A percentile compares a stretch with the other conserved stretches of the same genome.
phyloP scores from a whole-genome alignment of 2,329 filamentous ascomycete genomes.

The Pyrenophora tritici-repentis region DNA sequence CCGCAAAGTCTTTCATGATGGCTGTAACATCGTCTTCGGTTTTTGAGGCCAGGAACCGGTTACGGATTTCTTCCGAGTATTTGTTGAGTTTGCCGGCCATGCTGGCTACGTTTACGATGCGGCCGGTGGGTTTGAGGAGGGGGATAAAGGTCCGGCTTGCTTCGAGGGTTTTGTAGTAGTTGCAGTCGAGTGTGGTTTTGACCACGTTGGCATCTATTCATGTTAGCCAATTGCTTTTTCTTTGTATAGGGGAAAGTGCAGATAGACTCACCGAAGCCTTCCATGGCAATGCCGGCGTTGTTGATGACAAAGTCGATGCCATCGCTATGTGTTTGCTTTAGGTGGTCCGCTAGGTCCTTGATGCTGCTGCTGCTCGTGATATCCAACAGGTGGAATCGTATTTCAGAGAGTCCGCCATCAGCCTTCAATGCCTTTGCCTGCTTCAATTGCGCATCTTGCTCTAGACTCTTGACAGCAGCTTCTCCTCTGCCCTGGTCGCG shows the following conservation, averaged over 20 bases:
- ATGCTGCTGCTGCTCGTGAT: conserved; percentile 55
- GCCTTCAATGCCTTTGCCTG: conserved; percentile 52
- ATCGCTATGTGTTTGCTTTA: conserved; percentile 53
- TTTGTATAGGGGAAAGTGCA: no score
- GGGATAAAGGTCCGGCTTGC: conserved; percentile 54
- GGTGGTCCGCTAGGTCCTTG: conserved; percentile 47
- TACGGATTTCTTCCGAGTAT: conserved; percentile 52
- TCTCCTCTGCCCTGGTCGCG: conserved; percentile 56
- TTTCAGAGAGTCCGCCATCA: conserved; percentile 48
- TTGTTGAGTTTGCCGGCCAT: conserved; percentile 52
- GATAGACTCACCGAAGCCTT: conserved; percentile 49
- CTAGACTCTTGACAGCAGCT: conserved; percentile 52
- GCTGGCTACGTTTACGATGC: conserved; percentile 57
- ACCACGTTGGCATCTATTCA: conserved; percentile 52
- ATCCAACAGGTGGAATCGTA: conserved; percentile 56
- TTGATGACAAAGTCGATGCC: conserved; percentile 61
- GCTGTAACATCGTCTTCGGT: conserved; percentile 52
- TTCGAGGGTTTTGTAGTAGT: conserved; percentile 59
- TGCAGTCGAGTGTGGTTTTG: conserved; percentile 55
- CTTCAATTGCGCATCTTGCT: conserved; percentile 53
- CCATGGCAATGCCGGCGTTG: conserved; percentile 57
- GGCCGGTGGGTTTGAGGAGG: conserved; percentile 51
- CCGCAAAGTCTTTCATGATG: conserved; percentile 57
- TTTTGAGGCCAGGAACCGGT: conserved; percentile 51
- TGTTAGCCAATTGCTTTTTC: neutral